Base-by-base conservation (phyloP, 495 filamentous ascomycete genomes). In the Evernia prunastri region DNA sequence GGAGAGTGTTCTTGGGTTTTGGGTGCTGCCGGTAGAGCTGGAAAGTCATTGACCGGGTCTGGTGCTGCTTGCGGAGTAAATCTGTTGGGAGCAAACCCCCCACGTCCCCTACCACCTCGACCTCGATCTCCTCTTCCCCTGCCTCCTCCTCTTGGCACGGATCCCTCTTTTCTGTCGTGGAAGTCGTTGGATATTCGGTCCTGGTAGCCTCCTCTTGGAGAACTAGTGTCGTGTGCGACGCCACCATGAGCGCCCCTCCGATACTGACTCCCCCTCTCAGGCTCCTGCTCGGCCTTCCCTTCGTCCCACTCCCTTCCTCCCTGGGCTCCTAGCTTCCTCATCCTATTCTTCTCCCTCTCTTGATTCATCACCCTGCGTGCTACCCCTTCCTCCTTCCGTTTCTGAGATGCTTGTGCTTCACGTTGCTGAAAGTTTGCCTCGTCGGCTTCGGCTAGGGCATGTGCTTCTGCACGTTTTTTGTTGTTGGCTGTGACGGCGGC, bases 281-380 rank as follows among this genome's bases (percentile, higher is more conserved):
- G 73, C 51, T 75, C 82, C 70, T 84, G 82, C 66, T 90, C 87
- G 29, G 80, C 80, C 72, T 92, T 92, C 66, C 86, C 82, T 20
- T 80, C 79, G 76, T 92, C 89, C 89, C 89, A 92, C 72, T 92
- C 89, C 49, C 89, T 76, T 4, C 83, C 88, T 0, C 76, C 79
- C 45, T 84, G 72, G 18, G 87, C 86, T 33, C 84, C 80, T 25
- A 92, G 74, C 69, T 92, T 92, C 60, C 89, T 76, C 69, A 82
- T 77, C 40, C 88, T 75, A 66, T 92, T 92, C 66, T 81, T 81
- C 69, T 90, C 89, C 27, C 89, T 74, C 72, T 92, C 89, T 35
- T 76, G 79, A 68, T 88, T 86, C 86, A 88, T 86, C 45, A 82
- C 77, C 39, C 79, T 76, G 23, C 83, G 76, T 58, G 84, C 80